Evolutionary conservation across 225 moss, liverwort and hornwort genomes (phyloP), one percentile per base, ranked within the genome.

Genomic region (Polytrichum formosum): DNA sequence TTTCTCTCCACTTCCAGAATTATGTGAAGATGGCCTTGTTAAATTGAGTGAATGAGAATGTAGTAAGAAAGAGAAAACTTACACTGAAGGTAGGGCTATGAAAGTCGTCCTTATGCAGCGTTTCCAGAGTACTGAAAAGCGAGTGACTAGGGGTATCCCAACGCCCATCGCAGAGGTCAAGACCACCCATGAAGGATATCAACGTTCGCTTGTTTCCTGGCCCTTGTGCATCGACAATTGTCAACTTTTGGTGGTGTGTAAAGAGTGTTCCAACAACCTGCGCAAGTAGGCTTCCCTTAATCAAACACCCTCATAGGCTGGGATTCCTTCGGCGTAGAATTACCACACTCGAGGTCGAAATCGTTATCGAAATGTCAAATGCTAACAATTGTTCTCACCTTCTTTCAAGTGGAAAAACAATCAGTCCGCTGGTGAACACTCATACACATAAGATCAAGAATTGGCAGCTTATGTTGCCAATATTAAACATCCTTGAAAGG

Each of bases 131-230:
- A 67, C 79, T 75, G 70, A 88, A 92, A 60, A 95, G 77, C 61
- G 87, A 80, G 81, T 95, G 91, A 35, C 77, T 75, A 72, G 92
- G 91, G 54, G 91, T 92, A 74, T 95, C 89, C 81, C 83, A 95
- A 33, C 91, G 95, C 19, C 95, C 95, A 74, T 92, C 88, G 79
- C 95, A 95, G 64, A 95, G 89, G 82, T 95, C 95, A 75, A 95
- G 82, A 68, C 92, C 91, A 55, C 92, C 91, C 30, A 95, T 69
- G 72, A 95, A 95, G 26, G 95, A 75, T 26, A 87, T 76, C 76
- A 95, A 60, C 65, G 86, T 87, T 53, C 91, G 80, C 30, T 87
- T 88, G 65, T 88, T 86, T 17, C 75, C 71, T 66, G 84, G 84
- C 72, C 92, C 91, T 86, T 87, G 92, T 53, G 80, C 53, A 82